phyloP scores from a whole-genome alignment of 805 yeast species.

The Ogataea nitratoaversa region DNA sequence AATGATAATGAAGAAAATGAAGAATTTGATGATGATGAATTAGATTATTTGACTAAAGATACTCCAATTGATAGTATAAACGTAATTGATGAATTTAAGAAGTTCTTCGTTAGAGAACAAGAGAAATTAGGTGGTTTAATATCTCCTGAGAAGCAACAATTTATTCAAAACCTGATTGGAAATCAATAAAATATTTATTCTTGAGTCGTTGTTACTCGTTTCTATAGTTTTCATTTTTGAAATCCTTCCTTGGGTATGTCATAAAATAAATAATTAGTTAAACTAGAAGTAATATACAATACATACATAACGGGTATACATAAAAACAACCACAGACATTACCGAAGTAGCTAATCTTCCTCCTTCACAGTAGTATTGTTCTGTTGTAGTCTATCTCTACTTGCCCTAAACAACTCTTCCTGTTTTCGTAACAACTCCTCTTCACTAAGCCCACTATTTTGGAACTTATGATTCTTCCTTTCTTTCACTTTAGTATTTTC shows the following conservation, averaged over 20 bases:
- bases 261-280: no score
- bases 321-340: neutral
- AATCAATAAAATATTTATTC: neutral
- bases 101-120: conserved; percentile 17
- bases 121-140: conserved; percentile 8
- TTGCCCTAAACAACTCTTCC: conserved; percentile 76
- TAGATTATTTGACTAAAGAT: conserved; percentile 30
- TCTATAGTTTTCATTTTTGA: no score
- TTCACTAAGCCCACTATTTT: conserved; percentile 85
- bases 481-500: conserved; percentile 86
- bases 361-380: conserved; percentile 14
- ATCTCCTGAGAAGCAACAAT: conserved; percentile 18
- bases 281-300: conserved; percentile 5
- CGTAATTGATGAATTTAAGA: conserved; percentile 29
- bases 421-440: conserved; percentile 91
- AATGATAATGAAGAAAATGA: conserved; percentile 8
- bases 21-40: conserved; percentile 25
- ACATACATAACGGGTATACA: conserved; percentile 1
- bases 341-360: conserved; percentile 8
- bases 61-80: conserved; percentile 29
- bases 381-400: conserved; percentile 32
- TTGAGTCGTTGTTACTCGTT: no score
- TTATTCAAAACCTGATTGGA: conserved; percentile 12
- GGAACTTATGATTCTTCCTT: conserved; percentile 86
- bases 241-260: no score